Evolutionary conservation across 305 asterid genomes (phyloP), one percentile per base, ranked within the genome.

Genomic region (Stenogyne calaminthoides): DNA sequence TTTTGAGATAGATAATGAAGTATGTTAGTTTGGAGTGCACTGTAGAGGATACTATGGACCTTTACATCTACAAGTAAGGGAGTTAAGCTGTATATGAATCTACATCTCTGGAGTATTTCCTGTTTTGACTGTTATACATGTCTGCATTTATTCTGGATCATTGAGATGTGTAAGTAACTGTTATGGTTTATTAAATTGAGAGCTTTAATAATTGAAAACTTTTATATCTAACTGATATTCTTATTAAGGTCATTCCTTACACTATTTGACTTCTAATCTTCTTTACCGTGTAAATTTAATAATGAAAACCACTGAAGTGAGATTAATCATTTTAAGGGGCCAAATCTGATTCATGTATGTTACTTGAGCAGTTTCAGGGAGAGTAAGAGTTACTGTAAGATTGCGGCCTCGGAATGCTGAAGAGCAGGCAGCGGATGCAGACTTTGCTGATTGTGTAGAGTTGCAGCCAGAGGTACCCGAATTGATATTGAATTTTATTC

Each of bases 401-500:
- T 80, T 91, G 78, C 86, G 97, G 67, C 99, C 99, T 77, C 90
- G 85, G 66, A 95, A 93, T 84, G 86, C 90, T 32, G 98, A 93
- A 82, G 99, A 95, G 84, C 74, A 82, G 86, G 94, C 66, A 74
- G 97, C 98, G 27, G 99, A 93, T 89, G 95, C 97, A 75, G 99
- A 95, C 86, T 95, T 95, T 88, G 98, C 98, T 82, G 98, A 93
- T 86, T 91, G 99, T 75, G 97, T 95, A 80, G 99, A 95, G 79
- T 73, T 91, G 82, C 98, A 95, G 81, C 97, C 99, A 2, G 99
- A 95, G 97, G 99, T 92, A 58, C 70, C 66, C 68, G 29, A 25
- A 47, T 62, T 71, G 54, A 52, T 18, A 59, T 80, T 73, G 46
- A 46, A 69, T 49, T 74, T 46, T 19, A 44, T 64, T 11, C 34